Evolutionary conservation across 106 monocot genomes (phyloP), one percentile per base, ranked within the genome.

Genomic region (Alisma plantagoaquatica): DNA sequence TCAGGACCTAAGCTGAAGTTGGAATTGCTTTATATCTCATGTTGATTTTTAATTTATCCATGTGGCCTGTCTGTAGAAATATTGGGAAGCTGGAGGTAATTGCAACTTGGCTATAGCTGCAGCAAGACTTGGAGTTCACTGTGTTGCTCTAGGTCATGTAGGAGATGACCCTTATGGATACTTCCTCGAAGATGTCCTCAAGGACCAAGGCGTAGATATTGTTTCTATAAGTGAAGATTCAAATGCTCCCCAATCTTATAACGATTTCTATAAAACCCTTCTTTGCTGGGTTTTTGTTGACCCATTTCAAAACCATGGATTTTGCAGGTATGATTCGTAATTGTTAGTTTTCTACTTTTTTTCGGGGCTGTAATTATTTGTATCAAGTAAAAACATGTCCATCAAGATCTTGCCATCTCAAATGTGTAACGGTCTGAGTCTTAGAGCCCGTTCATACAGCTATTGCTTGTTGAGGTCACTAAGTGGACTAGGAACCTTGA

Each of bases 241-340:
- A 42, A 75, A 78, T 53, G 54, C 57, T 64, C 17, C 61, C 68
- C 29, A 53, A 23, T 18, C 11, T 16, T 33, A 60, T 33, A 54
- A 32, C 55, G 22, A 58, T 17, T 62, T 53, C 4, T 88, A 84
- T 63, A 70, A 81, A 80, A 94, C 93, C 17, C 93, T 94, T 75
- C 64, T 81, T 5, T 94, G 93, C 59, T 94, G 93, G 93, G 93
- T 94, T 57, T 67, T 94, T 29, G 84, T 94, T 16, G 93, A 94
- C 60, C 93, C 93, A 49, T 81, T 75, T 70, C 93, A 94, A 56
- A 87, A 43, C 61, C 93, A 94, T 84, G 87, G 80, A 23, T 94
- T 94, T 75, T 94, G 93, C 70, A 84, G 93, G 93, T 84, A 68
- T n/a, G n/a, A n/a, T n/a, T n/a, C n/a, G n/a, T n/a, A n/a, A n/a